These are phyloP conservation scores for Styphnolobium japonicum DNA, from an alignment of 306 rosid species.

Conservation along the genomic window DNA sequence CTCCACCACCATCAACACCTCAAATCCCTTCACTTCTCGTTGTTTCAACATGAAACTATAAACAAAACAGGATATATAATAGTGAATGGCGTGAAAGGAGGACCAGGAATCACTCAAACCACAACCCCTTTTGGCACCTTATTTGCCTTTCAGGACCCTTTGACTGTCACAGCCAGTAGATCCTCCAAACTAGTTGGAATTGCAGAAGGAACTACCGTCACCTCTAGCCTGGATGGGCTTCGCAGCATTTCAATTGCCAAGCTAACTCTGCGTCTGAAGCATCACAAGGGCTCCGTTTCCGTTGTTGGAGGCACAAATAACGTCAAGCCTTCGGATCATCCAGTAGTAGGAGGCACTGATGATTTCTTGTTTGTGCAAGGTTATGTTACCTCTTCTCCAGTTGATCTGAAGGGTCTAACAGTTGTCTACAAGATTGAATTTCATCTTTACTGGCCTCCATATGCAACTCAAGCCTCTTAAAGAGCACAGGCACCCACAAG, in stretches of 20 bases:
- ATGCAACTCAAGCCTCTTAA: slow-evolving; percentile 42
- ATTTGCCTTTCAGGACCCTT: slow-evolving; percentile 61
- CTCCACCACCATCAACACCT: slow-evolving; percentile 29
- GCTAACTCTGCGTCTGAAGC: slow-evolving; percentile 50
- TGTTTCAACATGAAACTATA: slow-evolving; percentile 68
- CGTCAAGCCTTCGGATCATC: slow-evolving; percentile 48
- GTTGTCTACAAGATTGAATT: slow-evolving; percentile 58
- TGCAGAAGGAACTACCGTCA: slow-evolving; percentile 62
- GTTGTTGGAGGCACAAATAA: slow-evolving; percentile 61
- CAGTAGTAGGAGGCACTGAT: slow-evolving; percentile 75
- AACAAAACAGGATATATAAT: slow-evolving; percentile 69
- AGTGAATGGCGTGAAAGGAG: slow-evolving; percentile 52
- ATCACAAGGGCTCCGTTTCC: slow-evolving; percentile 55
- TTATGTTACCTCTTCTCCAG: slow-evolving; percentile 57
- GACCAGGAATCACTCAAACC: slow-evolving; percentile 36
- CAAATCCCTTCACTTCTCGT: slow-evolving; percentile 63
- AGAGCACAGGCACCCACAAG: neutral
- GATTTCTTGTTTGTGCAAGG: slow-evolving; percentile 80
- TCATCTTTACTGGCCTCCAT: slow-evolving; percentile 90
- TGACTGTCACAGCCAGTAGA: slow-evolving; percentile 41
- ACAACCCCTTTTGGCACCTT: slow-evolving; percentile 69
- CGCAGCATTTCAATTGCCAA: slow-evolving; percentile 58
- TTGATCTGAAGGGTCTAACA: slow-evolving; percentile 44
- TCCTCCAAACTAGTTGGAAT: slow-evolving; percentile 58
- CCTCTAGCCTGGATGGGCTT: slow-evolving; percentile 70